Evolutionary conservation across 2,329 filamentous ascomycete genomes (phyloP).

Genomic region (Onygenales sp.): DNA sequence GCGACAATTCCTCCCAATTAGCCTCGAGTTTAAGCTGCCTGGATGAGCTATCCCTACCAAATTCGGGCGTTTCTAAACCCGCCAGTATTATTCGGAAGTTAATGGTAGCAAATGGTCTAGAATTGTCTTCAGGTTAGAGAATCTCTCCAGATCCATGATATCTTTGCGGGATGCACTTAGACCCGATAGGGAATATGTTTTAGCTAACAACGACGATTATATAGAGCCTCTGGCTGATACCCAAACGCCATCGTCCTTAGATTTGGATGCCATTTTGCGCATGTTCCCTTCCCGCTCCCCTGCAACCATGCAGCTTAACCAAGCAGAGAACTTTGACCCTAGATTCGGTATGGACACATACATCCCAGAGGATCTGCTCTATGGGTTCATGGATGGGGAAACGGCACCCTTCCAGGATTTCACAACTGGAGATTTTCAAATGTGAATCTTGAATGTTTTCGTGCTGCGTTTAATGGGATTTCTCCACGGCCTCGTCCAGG

Average conservation of each 20-base stretch:
- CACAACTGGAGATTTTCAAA: slow-evolving; percentile 8
- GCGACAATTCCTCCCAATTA: slow-evolving; percentile 18
- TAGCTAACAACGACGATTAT: neutral
- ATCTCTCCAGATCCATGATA: neutral
- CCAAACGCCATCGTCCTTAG: slow-evolving; percentile 10
- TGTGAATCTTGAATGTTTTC: neutral
- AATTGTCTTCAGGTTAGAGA: slow-evolving; percentile 9
- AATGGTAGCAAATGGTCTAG: slow-evolving; percentile 11
- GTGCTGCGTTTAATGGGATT: neutral
- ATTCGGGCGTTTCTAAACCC: slow-evolving; percentile 11
- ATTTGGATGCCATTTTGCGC: slow-evolving; percentile 12
- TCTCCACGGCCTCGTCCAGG: neutral
- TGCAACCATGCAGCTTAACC: slow-evolving; percentile 1
- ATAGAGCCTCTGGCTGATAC: slow-evolving; percentile 7
- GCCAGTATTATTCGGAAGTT: slow-evolving; percentile 13
- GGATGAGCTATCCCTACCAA: slow-evolving; percentile 20
- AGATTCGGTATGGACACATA: slow-evolving; percentile 6
- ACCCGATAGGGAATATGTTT: neutral
- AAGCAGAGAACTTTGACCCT: slow-evolving; percentile 7
- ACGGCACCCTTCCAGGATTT: slow-evolving; percentile 10
- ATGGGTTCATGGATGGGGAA: slow-evolving; percentile 13
- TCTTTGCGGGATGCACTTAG: neutral
- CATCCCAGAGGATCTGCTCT: slow-evolving; percentile 11
- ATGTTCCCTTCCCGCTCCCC: slow-evolving; percentile 12
- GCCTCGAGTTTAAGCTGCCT: slow-evolving; percentile 21